Percentiles rank a stretch among this genome's conserved stretches.
These are phyloP conservation scores for Porphyrellus cyaneotinctus DNA, from an alignment of 768 basidiomycete species.

Conservation along the genomic window DNA sequence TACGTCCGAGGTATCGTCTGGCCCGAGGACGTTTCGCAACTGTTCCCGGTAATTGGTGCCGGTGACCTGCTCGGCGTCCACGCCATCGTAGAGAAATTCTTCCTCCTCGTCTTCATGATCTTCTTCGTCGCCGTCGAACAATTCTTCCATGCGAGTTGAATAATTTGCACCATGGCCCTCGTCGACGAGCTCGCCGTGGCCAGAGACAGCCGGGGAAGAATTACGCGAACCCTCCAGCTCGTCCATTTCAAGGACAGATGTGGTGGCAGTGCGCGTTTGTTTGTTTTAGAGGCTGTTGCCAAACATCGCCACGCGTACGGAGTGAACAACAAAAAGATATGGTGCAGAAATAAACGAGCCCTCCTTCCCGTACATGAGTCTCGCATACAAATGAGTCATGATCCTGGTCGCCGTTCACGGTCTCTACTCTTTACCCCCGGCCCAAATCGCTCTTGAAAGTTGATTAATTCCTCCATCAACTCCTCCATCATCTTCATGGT, in stretches of 20 bases:
- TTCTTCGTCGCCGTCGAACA: slow-evolving; percentile 40
- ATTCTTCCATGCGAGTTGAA: slow-evolving; percentile 24
- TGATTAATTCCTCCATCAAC: slow-evolving; percentile 83
- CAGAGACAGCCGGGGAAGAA: slow-evolving; percentile 14
- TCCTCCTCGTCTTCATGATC: slow-evolving; percentile 51
- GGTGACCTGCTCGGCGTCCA: slow-evolving; percentile 48
- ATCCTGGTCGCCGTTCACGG: slow-evolving; percentile 45
- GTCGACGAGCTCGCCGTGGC: slow-evolving; percentile 20
- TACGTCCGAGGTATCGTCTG: slow-evolving; percentile 52
- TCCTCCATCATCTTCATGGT: slow-evolving; percentile 89
- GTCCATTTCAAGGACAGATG: slow-evolving; percentile 7
- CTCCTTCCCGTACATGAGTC: neutral
- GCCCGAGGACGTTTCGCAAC: slow-evolving; percentile 68
- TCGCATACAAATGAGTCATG: slow-evolving; percentile 20
- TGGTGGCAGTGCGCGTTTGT: slow-evolving; percentile 11
- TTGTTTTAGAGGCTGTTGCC: slow-evolving; percentile 25
- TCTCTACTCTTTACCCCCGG: slow-evolving; percentile 49
- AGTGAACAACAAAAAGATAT: slow-evolving; percentile 7
- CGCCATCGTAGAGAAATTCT: slow-evolving; percentile 69
- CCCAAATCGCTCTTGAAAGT: slow-evolving; percentile 87
- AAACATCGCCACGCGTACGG: slow-evolving; percentile 25
- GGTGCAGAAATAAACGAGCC: slow-evolving; percentile 11
- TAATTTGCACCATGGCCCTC: slow-evolving; percentile 25
- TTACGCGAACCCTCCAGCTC: neutral
- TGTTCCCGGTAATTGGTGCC: slow-evolving; percentile 60